These are phyloP conservation scores for Martiniozyma asiatica DNA, from an alignment of 1,139 yeast genomes.

Conservation along the genomic window DNA sequence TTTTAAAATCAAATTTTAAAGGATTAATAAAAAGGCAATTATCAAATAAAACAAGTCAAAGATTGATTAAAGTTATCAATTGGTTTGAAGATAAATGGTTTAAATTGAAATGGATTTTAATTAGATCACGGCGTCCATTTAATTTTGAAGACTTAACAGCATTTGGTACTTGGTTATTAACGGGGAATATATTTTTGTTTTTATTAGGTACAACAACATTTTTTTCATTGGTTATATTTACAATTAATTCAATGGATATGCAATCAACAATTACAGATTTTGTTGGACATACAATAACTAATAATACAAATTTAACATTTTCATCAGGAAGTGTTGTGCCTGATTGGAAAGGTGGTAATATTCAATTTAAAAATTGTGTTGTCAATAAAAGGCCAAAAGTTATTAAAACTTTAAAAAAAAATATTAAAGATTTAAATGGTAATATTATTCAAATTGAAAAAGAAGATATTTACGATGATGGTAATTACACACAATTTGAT, in stretches of 20 bases:
- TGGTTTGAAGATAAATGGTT: slow-evolving; percentile 42
- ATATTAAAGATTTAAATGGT: slow-evolving; percentile 20
- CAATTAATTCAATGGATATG: slow-evolving; percentile 17
- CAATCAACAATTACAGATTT: slow-evolving; percentile 27
- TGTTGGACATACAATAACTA: slow-evolving; percentile 18
- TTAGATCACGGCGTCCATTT: slow-evolving; percentile 51
- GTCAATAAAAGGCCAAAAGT: slow-evolving; percentile 72
- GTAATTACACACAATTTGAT: slow-evolving; percentile 44
- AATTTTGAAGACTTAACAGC: slow-evolving; percentile 86
- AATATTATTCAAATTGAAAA: slow-evolving; percentile 28
- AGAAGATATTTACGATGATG: slow-evolving; percentile 34
- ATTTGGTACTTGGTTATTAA: slow-evolving; percentile 77
- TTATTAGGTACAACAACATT: slow-evolving; percentile 87
- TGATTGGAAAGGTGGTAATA: slow-evolving; percentile 42
- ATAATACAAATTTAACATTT: slow-evolving; percentile 39
- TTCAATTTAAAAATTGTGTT: slow-evolving; percentile 58
- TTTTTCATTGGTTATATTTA: slow-evolving; percentile 23
- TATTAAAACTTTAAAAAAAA: slow-evolving; percentile 44
- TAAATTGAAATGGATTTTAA: slow-evolving; percentile 60
- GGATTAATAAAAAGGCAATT: no score
- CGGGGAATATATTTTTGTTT: slow-evolving; percentile 75
- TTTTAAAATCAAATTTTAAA: no score
- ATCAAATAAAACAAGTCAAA: no score
- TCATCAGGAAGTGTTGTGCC: slow-evolving; percentile 35
- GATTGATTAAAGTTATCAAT: no score